Conservation (phyloP, 1,284 basidiomycete genomes). For the Coriolopsis trogii region DNA sequence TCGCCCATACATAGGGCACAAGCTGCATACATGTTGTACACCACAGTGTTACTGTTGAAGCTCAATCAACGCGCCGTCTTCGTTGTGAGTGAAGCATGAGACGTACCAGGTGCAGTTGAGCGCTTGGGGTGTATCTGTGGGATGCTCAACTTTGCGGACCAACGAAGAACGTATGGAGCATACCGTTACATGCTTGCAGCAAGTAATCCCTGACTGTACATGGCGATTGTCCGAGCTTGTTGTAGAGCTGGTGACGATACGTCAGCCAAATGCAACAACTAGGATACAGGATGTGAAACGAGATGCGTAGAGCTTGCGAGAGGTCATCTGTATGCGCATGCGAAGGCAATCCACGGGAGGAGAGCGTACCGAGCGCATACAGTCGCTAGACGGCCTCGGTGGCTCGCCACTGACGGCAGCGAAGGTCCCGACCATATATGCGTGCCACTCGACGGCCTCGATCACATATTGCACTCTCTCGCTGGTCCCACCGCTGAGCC, state of each 20-base stretch:
- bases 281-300: not conserved
- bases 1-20: slow-evolving; percentile 12
- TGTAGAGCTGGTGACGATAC: slow-evolving; percentile 12
- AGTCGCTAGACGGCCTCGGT: no score
- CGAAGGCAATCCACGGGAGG: no score
- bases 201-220: slow-evolving; percentile 13
- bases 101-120: slow-evolving; percentile 20
- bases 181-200: slow-evolving; percentile 10
- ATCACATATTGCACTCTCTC: no score
- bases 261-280: not conserved
- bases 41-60: slow-evolving; percentile 17
- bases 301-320: not conserved
- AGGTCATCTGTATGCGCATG: not conserved
- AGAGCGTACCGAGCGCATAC: no score
- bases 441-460: no score
- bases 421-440: no score
- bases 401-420: no score
- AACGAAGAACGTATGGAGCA: not conserved
- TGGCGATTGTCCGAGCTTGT: slow-evolving; percentile 18
- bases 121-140: not conserved
- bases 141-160: not conserved
- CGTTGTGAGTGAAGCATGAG: not conserved
- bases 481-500: no score
- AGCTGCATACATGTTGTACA: slow-evolving; percentile 21
- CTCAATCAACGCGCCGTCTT: not conserved